Evolutionary conservation across 768 basidiomycete genomes (phyloP).

Genomic region (Paxillus involutus): DNA sequence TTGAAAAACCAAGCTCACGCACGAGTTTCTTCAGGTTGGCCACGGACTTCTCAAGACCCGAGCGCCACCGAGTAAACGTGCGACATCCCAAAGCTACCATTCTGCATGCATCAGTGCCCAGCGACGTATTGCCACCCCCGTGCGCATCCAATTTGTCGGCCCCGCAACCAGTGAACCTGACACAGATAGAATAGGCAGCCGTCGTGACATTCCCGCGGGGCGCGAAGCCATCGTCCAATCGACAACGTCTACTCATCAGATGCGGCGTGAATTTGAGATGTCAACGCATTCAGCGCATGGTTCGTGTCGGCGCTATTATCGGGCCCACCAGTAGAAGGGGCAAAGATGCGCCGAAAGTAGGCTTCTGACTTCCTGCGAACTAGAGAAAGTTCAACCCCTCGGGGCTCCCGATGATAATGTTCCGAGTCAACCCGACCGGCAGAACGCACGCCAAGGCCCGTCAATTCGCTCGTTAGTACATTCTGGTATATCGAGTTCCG

Average conservation of each 20-base stretch:
- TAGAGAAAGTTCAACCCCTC: neutral
- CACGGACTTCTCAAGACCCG: neutral
- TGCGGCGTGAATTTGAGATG: conserved; percentile 6
- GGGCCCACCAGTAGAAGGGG: neutral
- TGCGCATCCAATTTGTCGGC: neutral
- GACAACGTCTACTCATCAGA: neutral
- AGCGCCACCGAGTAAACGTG: neutral
- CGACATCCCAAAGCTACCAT: neutral
- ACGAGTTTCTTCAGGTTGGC: conserved; percentile 1
- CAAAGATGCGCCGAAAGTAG: neutral
- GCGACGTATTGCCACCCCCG: neutral
- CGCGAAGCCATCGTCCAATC: neutral
- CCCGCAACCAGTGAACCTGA: neutral
- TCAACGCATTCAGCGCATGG: neutral
- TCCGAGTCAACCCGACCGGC: neutral
- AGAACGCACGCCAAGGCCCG: neutral
- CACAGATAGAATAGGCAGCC: conserved; percentile 5
- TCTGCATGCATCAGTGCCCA: conserved; percentile 3
- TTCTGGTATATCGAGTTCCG: neutral
- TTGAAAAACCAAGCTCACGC: neutral
- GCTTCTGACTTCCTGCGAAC: neutral
- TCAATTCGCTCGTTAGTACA: too few relatives aligned
- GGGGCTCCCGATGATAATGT: neutral
- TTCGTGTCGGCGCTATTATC: neutral
- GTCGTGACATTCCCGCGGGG: neutral